Percentiles rank a stretch among this genome's conserved stretches.
Conservation (phyloP, 495 filamentous ascomycete species). For the Lineolata rhizophorae region DNA sequence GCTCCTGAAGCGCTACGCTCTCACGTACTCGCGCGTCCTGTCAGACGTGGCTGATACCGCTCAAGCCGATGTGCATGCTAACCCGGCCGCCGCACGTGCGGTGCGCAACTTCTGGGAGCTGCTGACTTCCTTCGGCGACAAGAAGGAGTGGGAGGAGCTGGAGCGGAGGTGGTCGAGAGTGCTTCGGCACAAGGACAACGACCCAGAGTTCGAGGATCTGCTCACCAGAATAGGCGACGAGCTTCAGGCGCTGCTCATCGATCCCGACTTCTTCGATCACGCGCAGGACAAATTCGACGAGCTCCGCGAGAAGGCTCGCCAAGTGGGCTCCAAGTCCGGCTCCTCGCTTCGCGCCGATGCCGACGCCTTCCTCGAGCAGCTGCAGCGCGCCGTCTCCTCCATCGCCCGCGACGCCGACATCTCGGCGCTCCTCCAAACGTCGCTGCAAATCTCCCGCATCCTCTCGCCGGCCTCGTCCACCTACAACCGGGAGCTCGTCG, state of each 20-base stretch:
- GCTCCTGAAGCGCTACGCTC: conserved; percentile 57
- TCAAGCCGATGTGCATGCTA: conserved; percentile 46
- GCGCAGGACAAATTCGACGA: conserved; percentile 48
- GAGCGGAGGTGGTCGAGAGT: conserved; percentile 44
- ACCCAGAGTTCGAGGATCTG: conserved; percentile 65
- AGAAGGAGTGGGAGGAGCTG: conserved; percentile 50
- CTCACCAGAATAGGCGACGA: conserved; percentile 48
- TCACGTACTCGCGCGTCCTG: conserved; percentile 49
- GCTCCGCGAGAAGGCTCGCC: conserved; percentile 41
- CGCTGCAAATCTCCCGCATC: conserved; percentile 38
- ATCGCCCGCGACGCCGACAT: conserved; percentile 49
- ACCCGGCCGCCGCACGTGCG: conserved; percentile 53
- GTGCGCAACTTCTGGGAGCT: conserved; percentile 57
- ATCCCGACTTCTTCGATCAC: conserved; percentile 63
- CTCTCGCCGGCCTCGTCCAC: conserved; percentile 36
- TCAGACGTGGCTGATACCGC: conserved; percentile 37
- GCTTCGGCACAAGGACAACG: conserved; percentile 47
- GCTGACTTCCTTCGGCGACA: conserved; percentile 55
- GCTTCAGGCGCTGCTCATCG: conserved; percentile 62
- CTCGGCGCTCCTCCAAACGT: conserved; percentile 39
- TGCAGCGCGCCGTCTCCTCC: conserved; percentile 40
- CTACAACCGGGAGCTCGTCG: conserved; percentile 43
- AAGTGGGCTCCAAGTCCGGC: conserved; percentile 36
- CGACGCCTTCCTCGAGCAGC: conserved; percentile 46
- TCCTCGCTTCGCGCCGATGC: conserved; percentile 50